Conservation (phyloP, 192 early-diverging fungal species). For the Obelidium mucronatum region DNA sequence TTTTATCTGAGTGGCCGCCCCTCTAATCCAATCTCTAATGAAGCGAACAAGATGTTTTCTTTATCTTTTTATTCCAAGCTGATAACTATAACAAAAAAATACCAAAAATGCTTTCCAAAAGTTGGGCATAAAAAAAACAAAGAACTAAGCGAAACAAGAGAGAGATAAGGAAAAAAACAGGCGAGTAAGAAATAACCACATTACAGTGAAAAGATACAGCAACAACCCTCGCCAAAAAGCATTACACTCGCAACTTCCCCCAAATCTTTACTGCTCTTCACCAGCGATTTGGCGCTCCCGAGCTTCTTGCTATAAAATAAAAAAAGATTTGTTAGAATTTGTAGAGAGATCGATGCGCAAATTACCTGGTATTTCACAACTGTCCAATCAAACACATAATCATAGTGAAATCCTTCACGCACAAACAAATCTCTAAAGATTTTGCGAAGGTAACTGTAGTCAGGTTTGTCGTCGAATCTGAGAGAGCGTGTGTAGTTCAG, state of each 20-base stretch:
- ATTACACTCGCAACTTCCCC: neutral
- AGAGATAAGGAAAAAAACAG: neutral
- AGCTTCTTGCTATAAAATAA: slow-evolving; percentile 11
- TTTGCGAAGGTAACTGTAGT: slow-evolving; percentile 70
- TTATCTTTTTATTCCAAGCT: too few species aligned
- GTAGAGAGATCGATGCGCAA: neutral
- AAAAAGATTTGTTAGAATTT: neutral
- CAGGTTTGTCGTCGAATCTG: slow-evolving; percentile 73
- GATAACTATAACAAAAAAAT: too few species aligned
- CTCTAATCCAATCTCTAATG: too few species aligned
- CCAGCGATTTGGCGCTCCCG: slow-evolving; percentile 4
- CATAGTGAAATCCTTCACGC: slow-evolving; percentile 67
- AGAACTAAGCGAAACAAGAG: neutral
- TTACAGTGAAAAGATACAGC: neutral
- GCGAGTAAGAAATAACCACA: neutral
- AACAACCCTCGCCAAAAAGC: neutral
- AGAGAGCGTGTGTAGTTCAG: slow-evolving; percentile 69
- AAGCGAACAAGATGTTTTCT: too few species aligned
- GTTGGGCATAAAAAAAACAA: slow-evolving; percentile 46
- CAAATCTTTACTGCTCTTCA: neutral
- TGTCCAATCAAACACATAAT: slow-evolving; percentile 75
- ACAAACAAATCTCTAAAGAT: slow-evolving; percentile 71
- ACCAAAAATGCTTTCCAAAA: too few species aligned
- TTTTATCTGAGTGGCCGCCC: too few species aligned
- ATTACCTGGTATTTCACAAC: slow-evolving; percentile 35